Evolutionary conservation across 1,284 basidiomycete species (phyloP).

Genomic region (Athelia psychrophila): DNA sequence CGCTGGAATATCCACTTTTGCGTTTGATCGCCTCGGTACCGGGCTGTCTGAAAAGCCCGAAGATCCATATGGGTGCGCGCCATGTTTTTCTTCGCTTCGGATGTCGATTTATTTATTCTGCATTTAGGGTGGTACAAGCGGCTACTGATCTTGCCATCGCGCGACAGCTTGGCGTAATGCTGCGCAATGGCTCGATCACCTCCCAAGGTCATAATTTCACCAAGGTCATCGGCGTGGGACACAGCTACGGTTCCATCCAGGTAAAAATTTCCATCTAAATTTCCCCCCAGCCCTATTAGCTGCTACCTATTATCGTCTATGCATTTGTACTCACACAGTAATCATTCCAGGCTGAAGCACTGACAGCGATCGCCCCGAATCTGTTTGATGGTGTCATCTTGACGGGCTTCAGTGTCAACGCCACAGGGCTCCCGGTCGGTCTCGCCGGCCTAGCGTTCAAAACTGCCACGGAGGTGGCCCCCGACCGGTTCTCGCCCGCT

Average conservation of each 20-base stretch:
- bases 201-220: conserved; percentile 6
- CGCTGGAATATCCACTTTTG: conserved; percentile 15
- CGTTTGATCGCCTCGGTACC: conserved; percentile 16
- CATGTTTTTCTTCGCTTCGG: neutral
- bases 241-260: conserved; percentile 14
- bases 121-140: too few species aligned
- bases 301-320: too few species aligned
- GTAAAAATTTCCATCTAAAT: conserved; percentile 8
- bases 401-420: too few species aligned
- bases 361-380: too few species aligned
- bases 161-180: conserved; percentile 12
- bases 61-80: conserved; percentile 13
- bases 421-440: neutral
- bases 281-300: conserved; percentile 1
- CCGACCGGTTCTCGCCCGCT: too few species aligned
- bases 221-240: conserved; percentile 14
- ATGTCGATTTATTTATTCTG: neutral
- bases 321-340: conserved; percentile 10
- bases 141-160: conserved; percentile 5
- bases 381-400: too few species aligned
- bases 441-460: conserved; percentile 12
- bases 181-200: conserved; percentile 10
- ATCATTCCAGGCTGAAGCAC: conserved; percentile 7
- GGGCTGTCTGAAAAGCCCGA: conserved; percentile 13
- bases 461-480: conserved; percentile 1